Conservation (phyloP, 495 filamentous ascomycete genomes). For the Oidiodendron maius region DNA sequence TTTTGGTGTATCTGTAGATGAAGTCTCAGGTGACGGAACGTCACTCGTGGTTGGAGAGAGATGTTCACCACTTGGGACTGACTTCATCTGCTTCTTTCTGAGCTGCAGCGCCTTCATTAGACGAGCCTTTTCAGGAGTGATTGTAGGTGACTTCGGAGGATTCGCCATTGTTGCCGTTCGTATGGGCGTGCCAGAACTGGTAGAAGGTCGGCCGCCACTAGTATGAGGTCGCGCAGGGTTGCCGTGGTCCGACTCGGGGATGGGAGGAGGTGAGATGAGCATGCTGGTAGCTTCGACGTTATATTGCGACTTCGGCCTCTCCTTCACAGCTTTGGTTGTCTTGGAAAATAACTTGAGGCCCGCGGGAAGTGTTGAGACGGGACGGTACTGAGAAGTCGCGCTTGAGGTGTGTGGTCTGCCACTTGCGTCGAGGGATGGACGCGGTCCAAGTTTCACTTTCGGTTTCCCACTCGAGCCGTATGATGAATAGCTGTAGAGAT, state of each 20-base stretch:
- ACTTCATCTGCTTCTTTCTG: slow-evolving; percentile 66
- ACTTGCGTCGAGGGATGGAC: slow-evolving; percentile 65
- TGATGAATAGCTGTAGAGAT: slow-evolving; percentile 51
- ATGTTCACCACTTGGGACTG: slow-evolving; percentile 23
- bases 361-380: slow-evolving; percentile 63
- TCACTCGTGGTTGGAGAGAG: slow-evolving; percentile 2
- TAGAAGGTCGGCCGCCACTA: slow-evolving; percentile 36
- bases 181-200: slow-evolving; percentile 46
- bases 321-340: slow-evolving; percentile 35
- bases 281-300: slow-evolving; percentile 28
- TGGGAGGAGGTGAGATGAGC: slow-evolving; percentile 38
- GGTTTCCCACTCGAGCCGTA: slow-evolving; percentile 52
- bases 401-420: slow-evolving; percentile 59
- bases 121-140: slow-evolving; percentile 84
- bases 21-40: background rate
- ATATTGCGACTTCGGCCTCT: slow-evolving; percentile 28
- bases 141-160: slow-evolving; percentile 47
- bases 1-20: background rate
- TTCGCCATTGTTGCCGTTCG: slow-evolving; percentile 31
- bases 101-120: slow-evolving; percentile 92
- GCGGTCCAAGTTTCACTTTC: slow-evolving; percentile 79
- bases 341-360: slow-evolving; percentile 44
- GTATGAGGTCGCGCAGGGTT: slow-evolving; percentile 20
- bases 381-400: slow-evolving; percentile 47
- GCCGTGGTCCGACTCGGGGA: slow-evolving; percentile 6